Base-by-base conservation (phyloP, 1,284 basidiomycete species). In the Acaromyces ingoldii region DNA sequence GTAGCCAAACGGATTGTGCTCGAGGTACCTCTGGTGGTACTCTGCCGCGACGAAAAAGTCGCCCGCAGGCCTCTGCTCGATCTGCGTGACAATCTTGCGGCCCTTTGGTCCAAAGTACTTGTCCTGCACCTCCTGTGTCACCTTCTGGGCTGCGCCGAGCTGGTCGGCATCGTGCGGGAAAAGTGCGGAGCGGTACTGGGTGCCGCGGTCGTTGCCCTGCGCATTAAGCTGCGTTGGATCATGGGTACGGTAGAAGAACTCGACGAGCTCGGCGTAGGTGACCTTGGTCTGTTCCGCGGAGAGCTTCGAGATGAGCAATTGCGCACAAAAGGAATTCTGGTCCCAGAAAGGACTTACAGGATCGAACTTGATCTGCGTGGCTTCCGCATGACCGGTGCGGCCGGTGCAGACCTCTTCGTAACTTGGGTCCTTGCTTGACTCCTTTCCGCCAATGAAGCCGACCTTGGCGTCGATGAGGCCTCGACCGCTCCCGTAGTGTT, bases 121-220 rank as follows among this genome's bases (percentile, higher is more conserved):
- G 57, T 82, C 83, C 77, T 95, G 88, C 1, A 96, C 84, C 72
- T 92, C 87, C 22, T 82, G 81, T 0, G 88, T 93, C 2, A 97
- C 85, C 39, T 84, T 82, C 66, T 84, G 81, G 1, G 91, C 92
- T 43, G 84, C 82, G 41, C 80, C 76, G 42, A 80, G 80, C 77
- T 98, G 93, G 69, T 88, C 86, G 0, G 82, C 80, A 1, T 83
- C 82, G 68, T 88, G 80, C 36, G 84, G 86, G 78, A 91, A 97
- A 74, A 98, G 92, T 21, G 84, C 89, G 2, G 89, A 91, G 49
- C 93, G 88, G 77, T 97, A 97, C 77, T 97, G 74, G 6, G 74
- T 70, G 17, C 76, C 76, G 19, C 65, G 56, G 55, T 77, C 76
- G 29, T 66, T 65, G 25, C 76, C 76, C 60, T 77, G 76, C 33